phyloP scores from a whole-genome alignment of 139 green algal genomes.

The Pleodorina starrii region DNA sequence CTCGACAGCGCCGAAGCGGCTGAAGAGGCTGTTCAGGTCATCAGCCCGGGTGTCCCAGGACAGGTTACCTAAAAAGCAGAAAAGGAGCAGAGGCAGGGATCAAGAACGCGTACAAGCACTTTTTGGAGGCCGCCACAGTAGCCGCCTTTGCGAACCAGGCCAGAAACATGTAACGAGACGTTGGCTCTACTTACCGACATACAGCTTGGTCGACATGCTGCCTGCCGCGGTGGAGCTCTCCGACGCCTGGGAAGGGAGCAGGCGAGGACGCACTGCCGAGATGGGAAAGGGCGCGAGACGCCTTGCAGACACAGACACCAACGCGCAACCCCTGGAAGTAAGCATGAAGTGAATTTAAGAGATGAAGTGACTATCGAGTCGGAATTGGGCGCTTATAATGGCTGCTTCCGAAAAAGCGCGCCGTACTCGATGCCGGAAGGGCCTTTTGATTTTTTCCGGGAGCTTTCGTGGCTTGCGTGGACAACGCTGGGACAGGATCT shows the following conservation, averaged over 20 bases:
- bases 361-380: too few species aligned
- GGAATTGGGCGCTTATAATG: too few species aligned
- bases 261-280: neutral
- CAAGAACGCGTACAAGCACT: neutral
- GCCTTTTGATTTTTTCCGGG: too few species aligned
- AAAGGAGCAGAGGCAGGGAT: neutral
- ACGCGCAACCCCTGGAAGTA: neutral
- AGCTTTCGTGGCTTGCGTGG: too few species aligned
- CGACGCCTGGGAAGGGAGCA: neutral
- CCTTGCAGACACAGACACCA: slow-evolving; percentile 9
- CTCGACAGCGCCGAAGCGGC: slow-evolving; percentile 71
- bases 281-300: neutral
- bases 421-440: too few species aligned
- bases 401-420: too few species aligned
- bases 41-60: slow-evolving; percentile 73
- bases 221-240: neutral
- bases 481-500: too few species aligned
- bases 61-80: slow-evolving; percentile 69
- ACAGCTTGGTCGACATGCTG: slow-evolving; percentile 47
- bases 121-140: neutral
- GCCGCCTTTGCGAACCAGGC: neutral
- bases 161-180: neutral
- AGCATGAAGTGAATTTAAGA: slow-evolving; percentile 8
- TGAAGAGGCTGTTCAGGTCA: slow-evolving; percentile 74
- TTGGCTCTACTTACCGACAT: slow-evolving; percentile 7